Evolutionary conservation across 2,329 filamentous ascomycete species (phyloP).

Genomic region (Exophiala mesophila): DNA sequence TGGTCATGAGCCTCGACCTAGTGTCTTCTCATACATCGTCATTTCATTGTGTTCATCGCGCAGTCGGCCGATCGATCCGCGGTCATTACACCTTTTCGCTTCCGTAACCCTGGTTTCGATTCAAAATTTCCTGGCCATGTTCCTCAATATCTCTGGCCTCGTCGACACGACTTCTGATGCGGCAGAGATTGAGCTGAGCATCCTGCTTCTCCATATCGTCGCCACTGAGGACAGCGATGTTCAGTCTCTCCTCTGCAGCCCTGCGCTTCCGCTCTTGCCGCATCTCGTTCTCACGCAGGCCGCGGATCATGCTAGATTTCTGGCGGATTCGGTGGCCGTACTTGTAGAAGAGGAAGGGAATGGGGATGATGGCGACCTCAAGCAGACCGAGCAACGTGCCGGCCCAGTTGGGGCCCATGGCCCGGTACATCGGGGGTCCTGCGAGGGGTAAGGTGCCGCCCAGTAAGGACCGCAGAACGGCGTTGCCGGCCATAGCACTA

Average conservation of each 20-base stretch:
- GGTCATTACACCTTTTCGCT: conserved; percentile 10
- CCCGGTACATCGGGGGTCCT: conserved; percentile 65
- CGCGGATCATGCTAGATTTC: conserved; percentile 52
- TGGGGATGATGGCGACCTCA: conserved; percentile 69
- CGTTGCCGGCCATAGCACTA: conserved; percentile 73
- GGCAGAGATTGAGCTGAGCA: conserved; percentile 10
- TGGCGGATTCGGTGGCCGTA: conserved; percentile 54
- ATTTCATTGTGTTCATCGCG: no score
- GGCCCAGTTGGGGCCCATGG: conserved; percentile 70
- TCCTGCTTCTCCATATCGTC: conserved; percentile 28
- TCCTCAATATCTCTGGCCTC: conserved; percentile 12
- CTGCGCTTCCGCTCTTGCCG: conserved; percentile 40
- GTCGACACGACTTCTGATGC: conserved; percentile 16
- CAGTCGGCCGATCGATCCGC: no score
- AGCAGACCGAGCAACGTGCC: conserved; percentile 70
- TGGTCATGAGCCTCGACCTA: no score
- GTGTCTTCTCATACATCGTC: no score
- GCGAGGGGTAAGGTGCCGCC: conserved; percentile 76
- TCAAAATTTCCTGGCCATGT: conserved; percentile 14
- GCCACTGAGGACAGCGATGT: conserved; percentile 15
- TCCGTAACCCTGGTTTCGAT: conserved; percentile 10
- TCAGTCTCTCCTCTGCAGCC: conserved; percentile 29
- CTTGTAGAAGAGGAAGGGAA: conserved; percentile 71
- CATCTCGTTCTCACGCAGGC: conserved; percentile 52
- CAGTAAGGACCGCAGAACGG: conserved; percentile 65